Percentiles rank a stretch among this genome's conserved stretches.
Evolutionary conservation across 2,329 filamentous ascomycete genomes (phyloP).

Genomic region (Nothopassalora personata): DNA sequence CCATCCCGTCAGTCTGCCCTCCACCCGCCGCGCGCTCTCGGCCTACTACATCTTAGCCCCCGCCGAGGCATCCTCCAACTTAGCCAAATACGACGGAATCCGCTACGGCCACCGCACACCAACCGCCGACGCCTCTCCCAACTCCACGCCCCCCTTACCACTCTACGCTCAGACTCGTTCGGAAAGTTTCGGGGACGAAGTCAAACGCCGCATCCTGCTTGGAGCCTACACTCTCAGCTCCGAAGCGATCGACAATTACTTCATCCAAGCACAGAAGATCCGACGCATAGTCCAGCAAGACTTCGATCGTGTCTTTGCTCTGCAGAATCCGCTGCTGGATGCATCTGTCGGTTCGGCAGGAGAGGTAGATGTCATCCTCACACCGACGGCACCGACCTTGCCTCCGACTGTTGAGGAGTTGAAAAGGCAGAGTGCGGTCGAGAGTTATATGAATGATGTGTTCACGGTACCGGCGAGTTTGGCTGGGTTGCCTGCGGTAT

Average conservation of each 20-base stretch:
- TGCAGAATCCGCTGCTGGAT: conserved; percentile 59
- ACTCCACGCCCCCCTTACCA: conserved; percentile 22
- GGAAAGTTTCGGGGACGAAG: conserved; percentile 73
- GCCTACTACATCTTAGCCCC: conserved; percentile 95
- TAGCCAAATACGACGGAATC: conserved; percentile 96
- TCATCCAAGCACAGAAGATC: conserved; percentile 85
- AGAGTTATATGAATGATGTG: conserved; percentile 86
- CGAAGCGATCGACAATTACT: conserved; percentile 91
- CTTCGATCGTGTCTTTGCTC: conserved; percentile 72
- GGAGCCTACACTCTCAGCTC: conserved; percentile 88
- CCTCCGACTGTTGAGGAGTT: conserved; percentile 59
- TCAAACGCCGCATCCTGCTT: conserved; percentile 78
- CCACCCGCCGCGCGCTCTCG: conserved; percentile 77
- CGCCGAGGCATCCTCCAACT: conserved; percentile 90
- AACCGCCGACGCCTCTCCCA: conserved; percentile 47
- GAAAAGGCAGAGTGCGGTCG: conserved; percentile 26
- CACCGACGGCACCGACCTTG: conserved; percentile 75
- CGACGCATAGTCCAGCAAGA: conserved; percentile 78
- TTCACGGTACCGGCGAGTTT: conserved; percentile 93
- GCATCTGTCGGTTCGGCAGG: conserved; percentile 48
- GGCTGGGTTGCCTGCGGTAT: conserved; percentile 83
- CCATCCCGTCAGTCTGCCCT: conserved; percentile 72
- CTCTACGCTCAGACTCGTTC: conserved; percentile 74
- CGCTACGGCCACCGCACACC: conserved; percentile 66
- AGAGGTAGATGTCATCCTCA: conserved; percentile 79